Conservation (phyloP, 495 filamentous ascomycete species). For the Penicillium samsonianum region DNA sequence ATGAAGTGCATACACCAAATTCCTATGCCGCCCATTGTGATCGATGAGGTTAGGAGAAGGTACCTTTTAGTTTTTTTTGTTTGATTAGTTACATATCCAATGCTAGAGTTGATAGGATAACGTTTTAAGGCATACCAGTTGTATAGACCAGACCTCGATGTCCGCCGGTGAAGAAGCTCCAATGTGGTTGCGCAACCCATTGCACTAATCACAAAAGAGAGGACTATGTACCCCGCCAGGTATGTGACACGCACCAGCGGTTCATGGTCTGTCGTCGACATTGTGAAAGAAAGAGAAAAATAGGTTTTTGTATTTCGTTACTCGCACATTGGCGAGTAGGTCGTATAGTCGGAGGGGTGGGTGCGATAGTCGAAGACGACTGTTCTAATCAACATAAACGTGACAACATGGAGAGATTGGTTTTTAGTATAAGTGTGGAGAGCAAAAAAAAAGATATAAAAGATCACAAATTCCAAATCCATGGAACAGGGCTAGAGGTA, state of each 20-base stretch:
- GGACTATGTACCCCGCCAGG: constrained; percentile 61
- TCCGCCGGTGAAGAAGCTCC: constrained; percentile 78
- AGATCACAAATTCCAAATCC: not conserved
- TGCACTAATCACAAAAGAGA: constrained; percentile 77
- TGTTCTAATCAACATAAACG: not conserved
- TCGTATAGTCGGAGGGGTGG: not conserved
- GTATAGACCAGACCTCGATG: constrained; percentile 62
- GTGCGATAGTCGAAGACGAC: constrained; percentile 2
- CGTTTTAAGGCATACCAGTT: constrained; percentile 58
- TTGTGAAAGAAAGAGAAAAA: constrained; percentile 13
- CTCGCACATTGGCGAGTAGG: not conserved
- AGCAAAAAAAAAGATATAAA: not conserved
- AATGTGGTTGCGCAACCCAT: constrained; percentile 76
- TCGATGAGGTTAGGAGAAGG: constrained; percentile 67
- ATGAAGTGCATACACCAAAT: constrained; percentile 88
- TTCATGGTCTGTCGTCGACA: constrained; percentile 24
- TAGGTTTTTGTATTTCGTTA: not conserved
- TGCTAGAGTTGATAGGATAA: not conserved
- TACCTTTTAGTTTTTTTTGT: constrained; percentile 48
- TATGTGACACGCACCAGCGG: constrained; percentile 44
- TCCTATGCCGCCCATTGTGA: constrained; percentile 80
- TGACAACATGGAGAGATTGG: not conserved
- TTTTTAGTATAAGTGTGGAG: not conserved
- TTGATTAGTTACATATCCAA: not conserved
- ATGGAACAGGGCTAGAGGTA: not conserved